Percentiles rank a stretch among this genome's conserved stretches.
These are phyloP conservation scores for Cutaneotrichosporon sp. DNA, from an alignment of 1,284 basidiomycete species.

Conservation along the genomic window DNA sequence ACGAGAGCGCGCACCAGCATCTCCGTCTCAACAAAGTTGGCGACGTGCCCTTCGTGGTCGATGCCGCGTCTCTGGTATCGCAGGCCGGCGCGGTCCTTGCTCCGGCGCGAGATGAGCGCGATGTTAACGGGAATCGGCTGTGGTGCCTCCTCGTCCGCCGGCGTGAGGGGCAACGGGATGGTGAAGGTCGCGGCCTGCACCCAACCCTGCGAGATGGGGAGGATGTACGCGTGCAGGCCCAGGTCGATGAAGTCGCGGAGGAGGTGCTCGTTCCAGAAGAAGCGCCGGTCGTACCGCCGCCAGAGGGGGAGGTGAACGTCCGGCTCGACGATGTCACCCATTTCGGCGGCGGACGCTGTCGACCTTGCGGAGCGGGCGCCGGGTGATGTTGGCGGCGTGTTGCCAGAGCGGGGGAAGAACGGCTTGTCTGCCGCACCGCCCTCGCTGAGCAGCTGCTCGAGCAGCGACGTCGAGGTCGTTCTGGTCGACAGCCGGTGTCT, in stretches of 20 bases:
- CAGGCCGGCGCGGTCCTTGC: constrained; percentile 58
- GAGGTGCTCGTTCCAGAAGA: constrained; percentile 59
- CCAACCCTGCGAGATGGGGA: constrained; percentile 89
- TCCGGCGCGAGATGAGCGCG: constrained; percentile 57
- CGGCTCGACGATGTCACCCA: constrained; percentile 53
- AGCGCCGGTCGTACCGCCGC: constrained; percentile 56
- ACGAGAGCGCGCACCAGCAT: constrained; percentile 67
- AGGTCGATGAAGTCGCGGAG: constrained; percentile 48
- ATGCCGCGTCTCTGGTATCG: constrained; percentile 60
- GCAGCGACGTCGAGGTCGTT: constrained; percentile 25
- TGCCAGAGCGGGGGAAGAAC: constrained; percentile 21
- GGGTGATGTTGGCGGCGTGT: neutral
- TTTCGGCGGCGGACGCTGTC: neutral
- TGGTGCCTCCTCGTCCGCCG: constrained; percentile 16
- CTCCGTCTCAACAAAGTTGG: constrained; percentile 63
- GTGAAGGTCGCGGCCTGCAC: constrained; percentile 69
- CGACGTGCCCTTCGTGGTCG: constrained; percentile 58
- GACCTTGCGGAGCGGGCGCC: constrained; percentile 4
- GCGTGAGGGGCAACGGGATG: constrained; percentile 57
- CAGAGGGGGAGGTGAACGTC: constrained; percentile 56
- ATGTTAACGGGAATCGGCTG: constrained; percentile 52
- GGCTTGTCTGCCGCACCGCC: constrained; percentile 5
- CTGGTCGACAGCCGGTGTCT: constrained; percentile 41
- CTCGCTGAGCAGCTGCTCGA: constrained; percentile 31
- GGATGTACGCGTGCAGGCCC: constrained; percentile 71